Conservation (phyloP, 2,329 filamentous ascomycete species). For the Fusarium domesticum region DNA sequence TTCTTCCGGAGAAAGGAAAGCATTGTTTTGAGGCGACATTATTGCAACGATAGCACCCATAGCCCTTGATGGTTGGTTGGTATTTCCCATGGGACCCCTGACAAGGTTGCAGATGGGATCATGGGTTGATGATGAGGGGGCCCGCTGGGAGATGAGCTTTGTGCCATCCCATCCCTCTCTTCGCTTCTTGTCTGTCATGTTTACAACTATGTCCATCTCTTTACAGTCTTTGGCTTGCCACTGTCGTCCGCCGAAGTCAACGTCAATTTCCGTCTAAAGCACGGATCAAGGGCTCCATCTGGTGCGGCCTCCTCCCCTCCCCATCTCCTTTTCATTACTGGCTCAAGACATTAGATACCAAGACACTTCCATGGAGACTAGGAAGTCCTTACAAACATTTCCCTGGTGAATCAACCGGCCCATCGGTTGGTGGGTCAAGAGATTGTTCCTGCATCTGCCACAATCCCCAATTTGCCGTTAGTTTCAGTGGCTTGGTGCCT, state of each 20-base stretch:
- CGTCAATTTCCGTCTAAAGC: too few relatives aligned
- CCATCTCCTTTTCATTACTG: conserved; percentile 1
- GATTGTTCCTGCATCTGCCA: conserved; percentile 35
- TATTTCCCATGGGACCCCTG: conserved; percentile 5
- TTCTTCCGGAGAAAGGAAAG: conserved; percentile 5
- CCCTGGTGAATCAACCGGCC: conserved; percentile 20
- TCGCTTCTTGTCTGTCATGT: conserved; percentile 1
- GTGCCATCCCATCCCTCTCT: conserved; percentile 8
- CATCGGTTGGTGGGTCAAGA: conserved; percentile 27
- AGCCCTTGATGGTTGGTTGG: conserved; percentile 16
- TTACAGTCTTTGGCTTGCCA: too few relatives aligned
- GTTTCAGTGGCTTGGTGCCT: conserved; percentile 21
- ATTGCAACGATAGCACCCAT: conserved; percentile 13
- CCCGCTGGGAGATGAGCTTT: conserved; percentile 24
- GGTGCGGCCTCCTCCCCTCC: not conserved
- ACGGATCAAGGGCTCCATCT: not conserved
- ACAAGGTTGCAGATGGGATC: conserved; percentile 6
- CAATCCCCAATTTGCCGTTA: conserved; percentile 22
- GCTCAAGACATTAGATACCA: not conserved
- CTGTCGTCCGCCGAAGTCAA: too few relatives aligned
- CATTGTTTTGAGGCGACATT: conserved; percentile 23
- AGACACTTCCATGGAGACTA: not conserved
- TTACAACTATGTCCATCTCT: too few relatives aligned
- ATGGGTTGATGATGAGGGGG: conserved; percentile 7
- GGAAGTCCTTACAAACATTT: not conserved